phyloP scores from a whole-genome alignment of 169 alveolate genomes.

The Miamiensis avidus region DNA sequence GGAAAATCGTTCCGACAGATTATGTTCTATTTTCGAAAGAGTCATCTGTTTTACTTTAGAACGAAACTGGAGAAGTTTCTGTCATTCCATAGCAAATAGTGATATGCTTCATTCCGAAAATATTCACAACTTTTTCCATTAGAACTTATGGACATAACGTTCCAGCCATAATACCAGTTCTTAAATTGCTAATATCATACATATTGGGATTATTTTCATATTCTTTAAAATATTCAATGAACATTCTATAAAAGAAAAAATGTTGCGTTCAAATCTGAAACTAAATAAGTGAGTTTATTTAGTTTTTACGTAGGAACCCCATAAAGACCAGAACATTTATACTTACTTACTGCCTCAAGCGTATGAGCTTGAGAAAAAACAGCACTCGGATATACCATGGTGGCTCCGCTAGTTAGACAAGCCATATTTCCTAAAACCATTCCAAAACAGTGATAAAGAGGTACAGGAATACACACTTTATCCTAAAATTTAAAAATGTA shows the following conservation, averaged over 20 bases:
- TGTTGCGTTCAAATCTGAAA: no score
- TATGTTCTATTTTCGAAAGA: slow-evolving; percentile 48
- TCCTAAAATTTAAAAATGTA: slow-evolving; percentile 35
- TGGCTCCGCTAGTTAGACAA: slow-evolving; percentile 58
- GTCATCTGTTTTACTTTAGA: slow-evolving; percentile 44
- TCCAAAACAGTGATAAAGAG: slow-evolving; percentile 81
- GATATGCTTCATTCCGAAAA: slow-evolving; percentile 45
- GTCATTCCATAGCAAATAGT: slow-evolving; percentile 72
- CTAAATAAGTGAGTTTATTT: not conserved
- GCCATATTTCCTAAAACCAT: slow-evolving; percentile 81
- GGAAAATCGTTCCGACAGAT: slow-evolving; percentile 59
- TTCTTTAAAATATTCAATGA: slow-evolving; percentile 58
- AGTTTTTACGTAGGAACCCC: slow-evolving; percentile 75
- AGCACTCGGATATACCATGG: slow-evolving; percentile 64
- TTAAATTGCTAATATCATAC: slow-evolving; percentile 37
- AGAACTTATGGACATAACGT: slow-evolving; percentile 62
- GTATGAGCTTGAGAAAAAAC: slow-evolving; percentile 59
- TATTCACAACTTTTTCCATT: slow-evolving; percentile 53
- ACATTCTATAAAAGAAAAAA: slow-evolving; percentile 43
- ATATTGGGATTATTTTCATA: slow-evolving; percentile 36
- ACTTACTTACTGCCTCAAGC: slow-evolving; percentile 53
- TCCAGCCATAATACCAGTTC: slow-evolving; percentile 76
- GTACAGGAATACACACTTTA: slow-evolving; percentile 60
- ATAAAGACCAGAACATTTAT: slow-evolving; percentile 58
- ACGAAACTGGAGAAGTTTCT: slow-evolving; percentile 72